Evolutionary conservation across 768 basidiomycete genomes (phyloP).

Genomic region (Tubosaeta sp.): DNA sequence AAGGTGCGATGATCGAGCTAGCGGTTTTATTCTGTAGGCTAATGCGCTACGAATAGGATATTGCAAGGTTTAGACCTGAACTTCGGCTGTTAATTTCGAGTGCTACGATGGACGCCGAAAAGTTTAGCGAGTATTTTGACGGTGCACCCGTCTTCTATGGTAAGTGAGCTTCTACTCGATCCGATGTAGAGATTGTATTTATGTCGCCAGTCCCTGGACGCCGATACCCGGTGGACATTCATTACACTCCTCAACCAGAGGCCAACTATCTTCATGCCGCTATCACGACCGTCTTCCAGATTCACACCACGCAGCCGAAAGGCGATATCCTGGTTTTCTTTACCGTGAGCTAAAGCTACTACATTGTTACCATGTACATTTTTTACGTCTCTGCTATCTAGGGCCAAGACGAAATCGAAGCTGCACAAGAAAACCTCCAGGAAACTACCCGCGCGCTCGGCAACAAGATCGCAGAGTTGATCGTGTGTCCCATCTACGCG

Average conservation of each 20-base stretch:
- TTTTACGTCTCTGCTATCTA: slow-evolving; percentile 6
- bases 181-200: neutral
- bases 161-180: slow-evolving; percentile 32
- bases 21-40: slow-evolving; percentile 17
- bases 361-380: neutral
- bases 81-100: slow-evolving; percentile 90
- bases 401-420: slow-evolving; percentile 99
- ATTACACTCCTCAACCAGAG: slow-evolving; percentile 98
- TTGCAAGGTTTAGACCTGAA: slow-evolving; percentile 93
- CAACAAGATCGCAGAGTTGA: slow-evolving; percentile 92
- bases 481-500: slow-evolving; percentile 97
- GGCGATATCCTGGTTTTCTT: slow-evolving; percentile 98
- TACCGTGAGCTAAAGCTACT: slow-evolving; percentile 52
- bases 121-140: slow-evolving; percentile 97
- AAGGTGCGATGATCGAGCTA: slow-evolving; percentile 64
- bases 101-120: slow-evolving; percentile 96
- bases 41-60: slow-evolving; percentile 58
- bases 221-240: slow-evolving; percentile 95
- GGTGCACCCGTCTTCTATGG: slow-evolving; percentile 93
- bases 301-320: slow-evolving; percentile 96
- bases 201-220: slow-evolving; percentile 80
- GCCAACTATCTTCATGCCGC: slow-evolving; percentile 98
- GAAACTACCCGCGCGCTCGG: slow-evolving; percentile 94
- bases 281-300: slow-evolving; percentile 98
- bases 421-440: slow-evolving; percentile 91